Percentiles rank a stretch among this genome's conserved stretches.
Evolutionary conservation across 495 filamentous ascomycete genomes (phyloP).

Genomic region (Trichocladium uniseriatum): DNA sequence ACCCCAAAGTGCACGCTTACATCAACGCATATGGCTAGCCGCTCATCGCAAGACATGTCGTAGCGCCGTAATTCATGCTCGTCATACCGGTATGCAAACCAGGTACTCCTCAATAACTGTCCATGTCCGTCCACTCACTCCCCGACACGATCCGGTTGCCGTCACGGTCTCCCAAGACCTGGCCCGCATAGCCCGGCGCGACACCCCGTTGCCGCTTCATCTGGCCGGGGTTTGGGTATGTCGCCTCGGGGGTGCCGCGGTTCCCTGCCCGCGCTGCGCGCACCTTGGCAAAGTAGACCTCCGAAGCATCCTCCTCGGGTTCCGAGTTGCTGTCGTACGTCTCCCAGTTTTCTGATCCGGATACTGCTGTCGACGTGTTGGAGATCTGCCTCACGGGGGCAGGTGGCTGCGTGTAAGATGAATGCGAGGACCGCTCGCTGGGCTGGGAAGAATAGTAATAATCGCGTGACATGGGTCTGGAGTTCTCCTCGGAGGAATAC

Average conservation of each 20-base stretch:
- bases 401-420: conserved; percentile 29
- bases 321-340: conserved; percentile 75
- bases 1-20: not conserved
- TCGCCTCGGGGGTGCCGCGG: conserved; percentile 38
- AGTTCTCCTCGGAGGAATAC: conserved; percentile 20
- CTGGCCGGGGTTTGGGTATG: conserved; percentile 21
- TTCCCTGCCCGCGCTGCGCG: conserved; percentile 45
- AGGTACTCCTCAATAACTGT: conserved; percentile 32
- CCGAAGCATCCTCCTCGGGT: conserved; percentile 62
- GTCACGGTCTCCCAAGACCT: conserved; percentile 34
- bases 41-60: not conserved
- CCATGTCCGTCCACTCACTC: conserved; percentile 50
- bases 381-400: conserved; percentile 53
- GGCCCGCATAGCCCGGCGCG: conserved; percentile 27
- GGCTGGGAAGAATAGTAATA: conserved; percentile 21
- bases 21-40: not conserved
- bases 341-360: conserved; percentile 93
- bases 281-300: conserved; percentile 69
- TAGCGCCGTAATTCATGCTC: not conserved
- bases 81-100: not conserved
- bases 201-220: conserved; percentile 36
- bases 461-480: conserved; percentile 22
- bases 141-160: conserved; percentile 43
- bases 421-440: conserved; percentile 25
- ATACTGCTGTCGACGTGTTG: conserved; percentile 55